phyloP scores from a whole-genome alignment of 2,329 filamentous ascomycete genomes.

The Alternaria postmessia region DNA sequence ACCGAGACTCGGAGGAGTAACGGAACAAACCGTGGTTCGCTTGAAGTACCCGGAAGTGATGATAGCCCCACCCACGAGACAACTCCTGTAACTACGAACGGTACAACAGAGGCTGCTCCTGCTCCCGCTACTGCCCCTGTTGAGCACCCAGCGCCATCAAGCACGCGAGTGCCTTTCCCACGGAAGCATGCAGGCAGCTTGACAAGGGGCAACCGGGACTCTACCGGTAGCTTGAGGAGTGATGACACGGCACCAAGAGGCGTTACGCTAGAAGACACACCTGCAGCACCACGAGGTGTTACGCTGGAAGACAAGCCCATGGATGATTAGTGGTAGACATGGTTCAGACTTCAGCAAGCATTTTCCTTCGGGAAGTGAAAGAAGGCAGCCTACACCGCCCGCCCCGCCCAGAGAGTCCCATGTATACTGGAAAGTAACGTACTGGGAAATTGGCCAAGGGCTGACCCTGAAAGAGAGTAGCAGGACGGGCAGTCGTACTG shows the following conservation, averaged over 20 bases:
- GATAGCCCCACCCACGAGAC: constrained; percentile 51
- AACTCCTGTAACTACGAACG: constrained; percentile 46
- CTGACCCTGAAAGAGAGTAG: constrained; percentile 2
- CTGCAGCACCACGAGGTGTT: constrained; percentile 60
- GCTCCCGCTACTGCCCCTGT: constrained; percentile 20
- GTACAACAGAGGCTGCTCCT: constrained; percentile 42
- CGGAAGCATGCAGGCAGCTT: constrained; percentile 48
- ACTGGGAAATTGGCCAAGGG: background rate
- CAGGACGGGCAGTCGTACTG: constrained; percentile 5
- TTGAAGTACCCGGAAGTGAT: constrained; percentile 79
- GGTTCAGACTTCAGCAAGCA: constrained; percentile 14
- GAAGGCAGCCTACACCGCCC: constrained; percentile 3
- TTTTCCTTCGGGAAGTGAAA: constrained; percentile 5
- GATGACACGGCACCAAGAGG: constrained; percentile 60
- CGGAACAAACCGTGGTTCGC: constrained; percentile 67
- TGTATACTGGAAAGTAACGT: constrained; percentile 7
- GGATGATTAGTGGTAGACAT: constrained; percentile 66
- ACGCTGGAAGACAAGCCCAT: constrained; percentile 79
- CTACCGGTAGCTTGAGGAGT: constrained; percentile 50
- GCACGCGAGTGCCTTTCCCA: constrained; percentile 45
- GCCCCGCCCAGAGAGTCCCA: constrained; percentile 1
- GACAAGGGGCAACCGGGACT: constrained; percentile 48
- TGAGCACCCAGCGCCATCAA: constrained; percentile 46
- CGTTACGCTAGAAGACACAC: constrained; percentile 72
- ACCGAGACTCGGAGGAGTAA: constrained; percentile 62